Evolutionary conservation across 2,329 filamentous ascomycete genomes (phyloP), one percentile per base, ranked within the genome.

Genomic region (Fusarium sp.): DNA sequence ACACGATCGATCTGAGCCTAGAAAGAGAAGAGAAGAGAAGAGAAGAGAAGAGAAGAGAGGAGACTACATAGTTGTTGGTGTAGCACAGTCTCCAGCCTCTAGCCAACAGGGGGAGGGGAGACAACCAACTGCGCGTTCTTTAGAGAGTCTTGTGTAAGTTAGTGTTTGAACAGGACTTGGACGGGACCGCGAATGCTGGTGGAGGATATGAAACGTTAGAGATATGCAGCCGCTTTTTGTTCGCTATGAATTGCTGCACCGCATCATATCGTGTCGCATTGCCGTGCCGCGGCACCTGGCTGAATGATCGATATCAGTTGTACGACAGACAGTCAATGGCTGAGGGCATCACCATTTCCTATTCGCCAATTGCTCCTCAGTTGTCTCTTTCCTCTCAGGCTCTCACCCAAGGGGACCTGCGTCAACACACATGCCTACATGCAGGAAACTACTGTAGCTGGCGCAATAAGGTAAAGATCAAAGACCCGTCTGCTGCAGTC

Each of bases 341-440:
- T n/a, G 20, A 63, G 48, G 58, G 49, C 44, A 56, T 53, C 53
- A 32, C 5, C 43, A 51, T 62, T 47, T 56, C 67, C 53, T 38
- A 72, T 73, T 73, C 68, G 71, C 30, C 68, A 73, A 73, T 73
- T 71, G 48, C 38, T 46, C 30, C 28, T 47, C 55, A 69, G 70
- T 75, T 76, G 67, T 69, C 74, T 76, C 74, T 76, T 75, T 65
- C 62, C 71, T 74, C 72, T 42, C 62, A 43, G 65, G 61, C 71
- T 74, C 72, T 42, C 62, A 43, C 56, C 47, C 28, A 64, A 28
- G 10, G 65, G 66, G 71, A 74, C 68, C 66, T 73, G 74, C 73
- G 70, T 69, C 59, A 60, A 65, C 47, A 53, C 34, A 57, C 62
- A 55, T 54, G 63, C 39, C 46, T 53, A 60, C 61, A 48, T 49